These are phyloP conservation scores for Sodiomyces alkalinus DNA, from an alignment of 2,329 filamentous ascomycete genomes.

Conservation along the genomic window DNA sequence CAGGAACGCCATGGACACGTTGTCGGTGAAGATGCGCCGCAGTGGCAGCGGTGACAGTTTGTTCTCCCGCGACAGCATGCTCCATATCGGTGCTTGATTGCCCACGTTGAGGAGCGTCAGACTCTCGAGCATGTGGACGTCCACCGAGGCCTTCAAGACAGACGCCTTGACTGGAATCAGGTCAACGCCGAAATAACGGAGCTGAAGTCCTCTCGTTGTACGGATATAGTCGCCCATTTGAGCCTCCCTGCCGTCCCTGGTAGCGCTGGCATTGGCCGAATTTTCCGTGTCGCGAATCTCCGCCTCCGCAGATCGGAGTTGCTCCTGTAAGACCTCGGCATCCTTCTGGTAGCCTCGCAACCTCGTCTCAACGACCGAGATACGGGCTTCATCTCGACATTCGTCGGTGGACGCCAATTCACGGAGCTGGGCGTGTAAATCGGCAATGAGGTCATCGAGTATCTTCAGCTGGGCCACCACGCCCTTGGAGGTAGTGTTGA, in stretches of 20 bases:
- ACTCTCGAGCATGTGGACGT: conserved; percentile 38
- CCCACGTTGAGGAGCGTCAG: conserved; percentile 51
- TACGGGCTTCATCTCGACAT: too few species aligned
- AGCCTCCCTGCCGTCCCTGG: conserved; percentile 2
- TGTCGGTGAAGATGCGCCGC: conserved; percentile 46
- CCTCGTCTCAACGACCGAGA: too few species aligned
- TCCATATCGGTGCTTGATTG: conserved; percentile 44
- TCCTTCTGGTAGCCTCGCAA: too few species aligned
- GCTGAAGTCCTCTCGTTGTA: conserved; percentile 39
- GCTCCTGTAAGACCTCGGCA: too few species aligned
- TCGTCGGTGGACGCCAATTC: too few species aligned
- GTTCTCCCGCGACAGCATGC: conserved; percentile 38
- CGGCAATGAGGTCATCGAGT: too few species aligned
- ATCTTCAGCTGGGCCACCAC: conserved; percentile 17
- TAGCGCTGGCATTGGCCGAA: conserved; percentile 6
- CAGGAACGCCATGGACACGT: conserved; percentile 40
- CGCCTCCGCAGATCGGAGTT: conserved; percentile 19
- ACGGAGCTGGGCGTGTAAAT: too few species aligned
- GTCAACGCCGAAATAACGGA: conserved; percentile 39
- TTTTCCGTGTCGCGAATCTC: conserved; percentile 20
- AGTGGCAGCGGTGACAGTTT: conserved; percentile 33
- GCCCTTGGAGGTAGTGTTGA: conserved; percentile 18
- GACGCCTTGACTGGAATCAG: conserved; percentile 45
- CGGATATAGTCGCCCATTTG: conserved; percentile 37
- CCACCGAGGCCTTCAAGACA: conserved; percentile 38